These are phyloP conservation scores for Colletotrichum sp. DNA, from an alignment of 2,329 filamentous ascomycete species.

Conservation along the genomic window DNA sequence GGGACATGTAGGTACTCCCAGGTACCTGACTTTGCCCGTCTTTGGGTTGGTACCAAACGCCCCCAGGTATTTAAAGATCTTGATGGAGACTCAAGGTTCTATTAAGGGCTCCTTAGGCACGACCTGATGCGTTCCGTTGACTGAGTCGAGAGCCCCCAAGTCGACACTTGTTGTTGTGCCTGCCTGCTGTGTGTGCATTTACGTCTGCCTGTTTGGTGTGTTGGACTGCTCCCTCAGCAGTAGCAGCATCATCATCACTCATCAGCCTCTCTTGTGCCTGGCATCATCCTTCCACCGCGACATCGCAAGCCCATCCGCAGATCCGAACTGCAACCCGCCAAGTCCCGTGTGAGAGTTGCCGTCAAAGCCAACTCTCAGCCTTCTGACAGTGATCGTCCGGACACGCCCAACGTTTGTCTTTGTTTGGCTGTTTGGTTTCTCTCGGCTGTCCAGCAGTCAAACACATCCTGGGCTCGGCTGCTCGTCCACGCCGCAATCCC, in stretches of 20 bases:
- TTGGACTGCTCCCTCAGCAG: too few species aligned
- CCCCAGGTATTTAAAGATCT: conserved; percentile 14
- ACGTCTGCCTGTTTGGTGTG: not conserved
- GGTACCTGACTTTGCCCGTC: not conserved
- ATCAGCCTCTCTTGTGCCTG: not conserved
- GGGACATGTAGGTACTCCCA: not conserved
- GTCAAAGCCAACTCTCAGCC: not conserved
- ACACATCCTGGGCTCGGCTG: not conserved
- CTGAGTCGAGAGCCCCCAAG: not conserved
- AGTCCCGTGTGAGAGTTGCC: not conserved
- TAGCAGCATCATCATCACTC: not conserved
- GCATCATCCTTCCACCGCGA: not conserved
- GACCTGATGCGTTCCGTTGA: conserved; percentile 6
- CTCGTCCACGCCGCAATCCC: not conserved
- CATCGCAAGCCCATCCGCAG: not conserved
- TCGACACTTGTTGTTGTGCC: not conserved
- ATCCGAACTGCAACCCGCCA: not conserved
- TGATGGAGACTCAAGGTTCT: conserved; percentile 1
- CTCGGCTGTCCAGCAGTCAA: not conserved
- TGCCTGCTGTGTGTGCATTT: not conserved
- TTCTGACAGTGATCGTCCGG: not conserved
- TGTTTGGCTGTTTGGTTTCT: not conserved
- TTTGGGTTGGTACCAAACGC: not conserved
- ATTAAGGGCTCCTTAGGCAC: conserved; percentile 5
- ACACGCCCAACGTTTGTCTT: not conserved